These are phyloP conservation scores for Fusarium sororula DNA, from an alignment of 2,329 filamentous ascomycete genomes.

Conservation along the genomic window DNA sequence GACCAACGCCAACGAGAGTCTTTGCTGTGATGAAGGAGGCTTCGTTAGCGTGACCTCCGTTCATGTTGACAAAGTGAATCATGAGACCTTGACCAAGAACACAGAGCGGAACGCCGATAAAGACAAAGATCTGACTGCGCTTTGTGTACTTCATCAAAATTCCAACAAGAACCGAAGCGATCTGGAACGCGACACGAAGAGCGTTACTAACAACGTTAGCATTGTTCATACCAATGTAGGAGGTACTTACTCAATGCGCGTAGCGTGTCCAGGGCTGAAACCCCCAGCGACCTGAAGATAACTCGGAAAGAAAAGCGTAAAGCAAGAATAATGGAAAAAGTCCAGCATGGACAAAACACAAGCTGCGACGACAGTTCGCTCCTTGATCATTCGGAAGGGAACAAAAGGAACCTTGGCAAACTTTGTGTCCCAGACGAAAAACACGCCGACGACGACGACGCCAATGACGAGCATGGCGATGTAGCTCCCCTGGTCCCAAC, in stretches of 20 bases:
- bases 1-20: slow-evolving; percentile 47
- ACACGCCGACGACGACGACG: slow-evolving; percentile 33
- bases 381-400: slow-evolving; percentile 50
- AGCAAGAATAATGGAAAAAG: slow-evolving; percentile 50
- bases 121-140: slow-evolving; percentile 45
- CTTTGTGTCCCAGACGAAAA: slow-evolving; percentile 50
- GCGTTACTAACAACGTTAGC: slow-evolving; percentile 34
- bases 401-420: slow-evolving; percentile 51
- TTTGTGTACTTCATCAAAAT: slow-evolving; percentile 50
- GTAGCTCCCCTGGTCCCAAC: slow-evolving; percentile 46
- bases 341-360: slow-evolving; percentile 50
- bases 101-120: slow-evolving; percentile 43
- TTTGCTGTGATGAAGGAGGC: slow-evolving; percentile 49
- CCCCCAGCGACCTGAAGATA: slow-evolving; percentile 52
- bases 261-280: slow-evolving; percentile 48
- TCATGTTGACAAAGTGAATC: slow-evolving; percentile 44
- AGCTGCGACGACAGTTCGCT: slow-evolving; percentile 51
- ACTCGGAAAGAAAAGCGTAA: slow-evolving; percentile 52
- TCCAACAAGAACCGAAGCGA: slow-evolving; percentile 47
- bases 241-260: slow-evolving; percentile 46
- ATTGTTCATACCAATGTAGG: fast-evolving
- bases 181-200: slow-evolving; percentile 49
- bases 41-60: slow-evolving; percentile 42
- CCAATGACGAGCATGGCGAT: slow-evolving; percentile 49
- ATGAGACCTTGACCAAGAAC: slow-evolving; percentile 48